phyloP scores from a whole-genome alignment of 495 filamentous ascomycete species.

The Hapsidospora chrysogenum region DNA sequence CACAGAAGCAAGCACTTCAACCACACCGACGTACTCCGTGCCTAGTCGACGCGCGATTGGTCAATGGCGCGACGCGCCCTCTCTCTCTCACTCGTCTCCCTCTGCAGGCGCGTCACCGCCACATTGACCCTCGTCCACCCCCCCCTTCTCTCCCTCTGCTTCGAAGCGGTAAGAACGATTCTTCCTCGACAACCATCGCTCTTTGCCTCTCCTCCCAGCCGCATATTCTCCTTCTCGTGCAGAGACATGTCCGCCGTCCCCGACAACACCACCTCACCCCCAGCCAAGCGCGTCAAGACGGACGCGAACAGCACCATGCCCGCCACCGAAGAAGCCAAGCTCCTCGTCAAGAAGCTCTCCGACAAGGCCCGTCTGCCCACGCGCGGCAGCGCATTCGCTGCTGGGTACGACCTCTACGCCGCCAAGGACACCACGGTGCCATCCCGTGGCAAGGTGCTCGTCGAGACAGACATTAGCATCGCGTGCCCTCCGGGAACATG shows the following conservation, averaged over 20 bases:
- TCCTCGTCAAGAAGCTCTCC: slow-evolving; percentile 77
- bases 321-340: slow-evolving; percentile 7
- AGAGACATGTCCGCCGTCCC: slow-evolving; percentile 36
- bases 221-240: too few relatives aligned
- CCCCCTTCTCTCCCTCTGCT: not conserved
- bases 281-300: slow-evolving; percentile 31
- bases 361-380: slow-evolving; percentile 60
- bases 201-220: not conserved
- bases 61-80: too few relatives aligned
- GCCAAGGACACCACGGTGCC: slow-evolving; percentile 59
- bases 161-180: too few relatives aligned
- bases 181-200: not conserved
- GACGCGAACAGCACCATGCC: slow-evolving; percentile 10
- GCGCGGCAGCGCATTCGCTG: slow-evolving; percentile 73
- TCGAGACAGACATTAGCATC: slow-evolving; percentile 82
- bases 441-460: slow-evolving; percentile 63
- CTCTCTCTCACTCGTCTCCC: not conserved
- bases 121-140: not conserved
- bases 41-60: too few relatives aligned
- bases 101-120: not conserved
- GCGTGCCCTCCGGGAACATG: slow-evolving; percentile 77
- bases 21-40: too few relatives aligned
- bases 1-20: too few relatives aligned
- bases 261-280: slow-evolving; percentile 27
- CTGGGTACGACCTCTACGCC: slow-evolving; percentile 81